Percentiles rank a stretch among this genome's conserved stretches.
Conservation (phyloP, 257 asterid species). For the Forsythia suspensa region DNA sequence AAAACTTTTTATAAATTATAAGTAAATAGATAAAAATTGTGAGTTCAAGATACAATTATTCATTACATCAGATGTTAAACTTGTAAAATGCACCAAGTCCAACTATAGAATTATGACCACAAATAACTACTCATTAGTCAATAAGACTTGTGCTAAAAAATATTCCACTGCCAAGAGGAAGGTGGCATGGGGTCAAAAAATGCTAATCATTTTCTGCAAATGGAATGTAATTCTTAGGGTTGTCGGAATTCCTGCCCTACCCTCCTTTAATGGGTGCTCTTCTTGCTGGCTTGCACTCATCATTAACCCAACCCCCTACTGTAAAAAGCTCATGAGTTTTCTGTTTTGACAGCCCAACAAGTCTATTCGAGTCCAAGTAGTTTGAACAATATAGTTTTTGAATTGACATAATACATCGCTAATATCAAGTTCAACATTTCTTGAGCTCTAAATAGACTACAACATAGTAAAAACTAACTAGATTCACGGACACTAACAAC, state of each 20-base stretch:
- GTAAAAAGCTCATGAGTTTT: not conserved
- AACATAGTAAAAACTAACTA: not conserved
- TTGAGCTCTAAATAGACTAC: not conserved
- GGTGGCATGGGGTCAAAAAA: no score
- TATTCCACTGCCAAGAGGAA: not conserved
- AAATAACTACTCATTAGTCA: no score
- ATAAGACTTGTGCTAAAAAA: no score
- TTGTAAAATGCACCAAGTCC: no score
- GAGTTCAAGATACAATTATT: no score
- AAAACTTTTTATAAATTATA: no score
- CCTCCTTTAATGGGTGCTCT: not conserved
- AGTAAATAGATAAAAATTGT: no score
- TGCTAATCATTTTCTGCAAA: not conserved
- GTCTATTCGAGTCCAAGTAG: not conserved
- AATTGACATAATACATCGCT: not conserved
- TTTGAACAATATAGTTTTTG: not conserved
- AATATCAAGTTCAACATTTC: not conserved
- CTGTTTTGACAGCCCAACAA: not conserved
- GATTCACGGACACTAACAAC: conserved; percentile 10
- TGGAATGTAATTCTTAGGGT: not conserved
- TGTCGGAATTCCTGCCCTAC: not conserved
- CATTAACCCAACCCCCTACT: not conserved
- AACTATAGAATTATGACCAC: no score
- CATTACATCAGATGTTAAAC: no score
- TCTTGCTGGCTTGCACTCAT: not conserved